These are phyloP conservation scores for Diplodia sapinea DNA, from an alignment of 2,329 filamentous ascomycete genomes.

Conservation along the genomic window DNA sequence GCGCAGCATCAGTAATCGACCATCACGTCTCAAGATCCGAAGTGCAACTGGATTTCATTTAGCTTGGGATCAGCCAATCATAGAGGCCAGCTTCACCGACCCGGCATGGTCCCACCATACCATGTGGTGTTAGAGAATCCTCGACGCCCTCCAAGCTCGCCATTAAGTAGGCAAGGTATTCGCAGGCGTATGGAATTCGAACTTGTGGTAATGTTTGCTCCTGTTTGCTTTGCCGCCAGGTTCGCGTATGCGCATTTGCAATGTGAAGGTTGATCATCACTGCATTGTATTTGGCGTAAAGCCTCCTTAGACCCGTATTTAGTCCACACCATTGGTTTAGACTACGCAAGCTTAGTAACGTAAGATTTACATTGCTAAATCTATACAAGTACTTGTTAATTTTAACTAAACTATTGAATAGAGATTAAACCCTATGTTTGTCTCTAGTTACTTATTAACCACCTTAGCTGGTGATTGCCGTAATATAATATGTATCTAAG, in stretches of 20 bases:
- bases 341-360: neutral
- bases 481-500: neutral
- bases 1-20: neutral
- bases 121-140: neutral
- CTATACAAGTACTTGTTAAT: too few species aligned
- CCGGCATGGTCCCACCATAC: neutral
- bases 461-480: too few species aligned
- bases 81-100: neutral
- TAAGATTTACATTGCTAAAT: neutral
- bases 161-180: neutral
- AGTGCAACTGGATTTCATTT: neutral
- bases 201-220: neutral
- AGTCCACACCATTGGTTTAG: neutral
- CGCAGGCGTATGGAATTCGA: neutral
- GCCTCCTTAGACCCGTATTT: neutral
- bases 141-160: neutral
- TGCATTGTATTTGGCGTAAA: neutral
- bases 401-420: too few species aligned
- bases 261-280: neutral
- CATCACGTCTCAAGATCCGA: neutral
- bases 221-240: neutral
- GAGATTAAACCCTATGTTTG: too few species aligned
- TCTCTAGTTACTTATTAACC: too few species aligned
- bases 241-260: neutral
- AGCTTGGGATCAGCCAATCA: neutral